These are phyloP conservation scores for Penicillium flavigenum DNA, from an alignment of 495 filamentous ascomycete genomes.

Conservation along the genomic window DNA sequence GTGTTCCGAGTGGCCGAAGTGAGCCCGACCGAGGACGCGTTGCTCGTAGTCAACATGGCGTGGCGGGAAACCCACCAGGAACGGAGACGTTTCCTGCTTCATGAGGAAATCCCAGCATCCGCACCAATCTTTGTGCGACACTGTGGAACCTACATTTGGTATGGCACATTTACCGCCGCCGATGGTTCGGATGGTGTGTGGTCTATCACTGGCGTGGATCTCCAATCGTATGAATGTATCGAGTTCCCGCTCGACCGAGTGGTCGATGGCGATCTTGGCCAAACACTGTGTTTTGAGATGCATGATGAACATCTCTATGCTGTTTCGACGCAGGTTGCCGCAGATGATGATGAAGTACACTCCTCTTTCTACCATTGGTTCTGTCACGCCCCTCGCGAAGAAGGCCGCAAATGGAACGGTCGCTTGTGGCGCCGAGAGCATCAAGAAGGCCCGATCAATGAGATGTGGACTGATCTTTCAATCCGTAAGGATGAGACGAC, in stretches of 20 bases:
- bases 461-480: slow-evolving; percentile 69
- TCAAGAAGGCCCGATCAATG: slow-evolving; percentile 72
- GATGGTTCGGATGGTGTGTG: slow-evolving; percentile 41
- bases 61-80: slow-evolving; percentile 16
- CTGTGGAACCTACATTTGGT: slow-evolving; percentile 62
- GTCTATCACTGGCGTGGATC: slow-evolving; percentile 56
- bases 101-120: slow-evolving; percentile 12
- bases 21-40: slow-evolving; percentile 43
- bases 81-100: slow-evolving; percentile 39
- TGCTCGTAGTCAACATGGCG: slow-evolving; percentile 59
- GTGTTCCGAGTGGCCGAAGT: slow-evolving; percentile 49
- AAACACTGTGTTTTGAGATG: slow-evolving; percentile 71
- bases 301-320: slow-evolving; percentile 68
- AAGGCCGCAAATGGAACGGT: slow-evolving; percentile 22
- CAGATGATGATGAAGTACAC: slow-evolving; percentile 63
- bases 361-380: slow-evolving; percentile 71
- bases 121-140: slow-evolving; percentile 61
- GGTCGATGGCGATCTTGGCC: slow-evolving; percentile 55
- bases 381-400: slow-evolving; percentile 51
- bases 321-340: slow-evolving; percentile 64
- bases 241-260: slow-evolving; percentile 15
- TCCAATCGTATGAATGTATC: slow-evolving; percentile 32
- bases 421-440: slow-evolving; percentile 67
- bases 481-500: slow-evolving; percentile 63
- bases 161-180: slow-evolving; percentile 47